phyloP scores from a whole-genome alignment of 2,329 filamentous ascomycete genomes.

The Aspergillus sp. region DNA sequence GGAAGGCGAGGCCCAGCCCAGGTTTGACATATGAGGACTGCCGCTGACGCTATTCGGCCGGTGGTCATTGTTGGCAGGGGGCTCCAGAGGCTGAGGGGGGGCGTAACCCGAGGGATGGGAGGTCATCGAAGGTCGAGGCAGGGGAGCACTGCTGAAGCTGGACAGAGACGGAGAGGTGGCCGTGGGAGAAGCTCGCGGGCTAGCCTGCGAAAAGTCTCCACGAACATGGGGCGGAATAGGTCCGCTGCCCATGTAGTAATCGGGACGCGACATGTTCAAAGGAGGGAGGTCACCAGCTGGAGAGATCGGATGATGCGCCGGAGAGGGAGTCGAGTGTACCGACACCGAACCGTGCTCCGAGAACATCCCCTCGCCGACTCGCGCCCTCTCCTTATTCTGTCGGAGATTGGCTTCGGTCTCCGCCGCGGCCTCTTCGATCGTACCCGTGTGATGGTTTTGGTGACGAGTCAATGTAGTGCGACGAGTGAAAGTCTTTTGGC shows the following conservation, averaged over 20 bases:
- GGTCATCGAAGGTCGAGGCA: conserved; percentile 63
- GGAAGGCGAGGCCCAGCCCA: conserved; percentile 84
- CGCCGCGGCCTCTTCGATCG: conserved; percentile 87
- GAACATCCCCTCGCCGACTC: conserved; percentile 40
- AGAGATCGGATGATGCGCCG: conserved; percentile 76
- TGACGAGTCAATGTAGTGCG: conserved; percentile 93
- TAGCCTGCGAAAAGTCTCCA: conserved; percentile 68
- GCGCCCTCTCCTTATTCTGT: conserved; percentile 41
- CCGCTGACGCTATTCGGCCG: conserved; percentile 72
- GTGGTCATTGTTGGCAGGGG: conserved; percentile 74
- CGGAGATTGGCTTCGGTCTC: conserved; percentile 85
- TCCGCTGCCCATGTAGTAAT: conserved; percentile 78
- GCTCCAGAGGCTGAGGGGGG: conserved; percentile 81
- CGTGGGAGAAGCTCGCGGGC: conserved; percentile 64
- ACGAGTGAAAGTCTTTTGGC: conserved; percentile 96
- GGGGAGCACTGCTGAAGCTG: conserved; percentile 54
- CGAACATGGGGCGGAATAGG: conserved; percentile 82
- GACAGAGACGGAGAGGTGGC: conserved; percentile 65
- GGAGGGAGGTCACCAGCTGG: conserved; percentile 73
- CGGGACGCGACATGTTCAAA: conserved; percentile 68
- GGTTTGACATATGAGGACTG: conserved; percentile 79
- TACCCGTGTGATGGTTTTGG: conserved; percentile 93
- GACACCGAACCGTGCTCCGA: conserved; percentile 48
- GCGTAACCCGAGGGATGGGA: conserved; percentile 82
- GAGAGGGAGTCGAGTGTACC: conserved; percentile 69